A percentile compares a stretch with the other conserved stretches of the same genome.
Evolutionary conservation across 768 basidiomycete species (phyloP).

Genomic region (Crepidotus variabilis): DNA sequence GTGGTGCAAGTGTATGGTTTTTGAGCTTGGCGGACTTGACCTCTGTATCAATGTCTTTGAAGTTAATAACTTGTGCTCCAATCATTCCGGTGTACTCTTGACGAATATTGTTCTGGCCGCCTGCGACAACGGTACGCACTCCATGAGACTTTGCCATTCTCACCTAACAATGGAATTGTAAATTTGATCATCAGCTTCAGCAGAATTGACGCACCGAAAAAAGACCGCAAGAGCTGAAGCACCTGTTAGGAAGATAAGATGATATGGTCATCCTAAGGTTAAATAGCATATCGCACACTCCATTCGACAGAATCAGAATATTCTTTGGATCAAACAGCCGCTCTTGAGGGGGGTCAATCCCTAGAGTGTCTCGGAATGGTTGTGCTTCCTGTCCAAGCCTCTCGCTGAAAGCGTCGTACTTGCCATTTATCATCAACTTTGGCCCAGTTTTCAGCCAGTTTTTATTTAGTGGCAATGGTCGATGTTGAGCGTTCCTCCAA

Average conservation of each 20-base stretch:
- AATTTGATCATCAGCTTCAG: conserved; percentile 21
- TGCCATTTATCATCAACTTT: conserved; percentile 41
- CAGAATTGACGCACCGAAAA: conserved; percentile 32
- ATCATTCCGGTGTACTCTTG: conserved; percentile 64
- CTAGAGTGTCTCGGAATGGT: conserved; percentile 38
- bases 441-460: conserved; percentile 46
- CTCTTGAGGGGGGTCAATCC: conserved; percentile 30
- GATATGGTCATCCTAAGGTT: conserved; percentile 19
- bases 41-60: conserved; percentile 56
- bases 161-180: conserved; percentile 32
- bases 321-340: conserved; percentile 46
- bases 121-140: conserved; percentile 51
- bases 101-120: conserved; percentile 43
- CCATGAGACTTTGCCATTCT: conserved; percentile 60
- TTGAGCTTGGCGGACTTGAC: conserved; percentile 56
- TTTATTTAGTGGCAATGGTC: conserved; percentile 33
- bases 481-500: conserved; percentile 43
- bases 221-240: conserved; percentile 46
- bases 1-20: conserved; percentile 52
- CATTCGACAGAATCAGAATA: conserved; percentile 54
- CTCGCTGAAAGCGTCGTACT: conserved; percentile 49
- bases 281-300: conserved; percentile 27
- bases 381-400: conserved; percentile 47
- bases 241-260: conserved; percentile 22
- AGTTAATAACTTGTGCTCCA: conserved; percentile 60